Evolutionary conservation across 176 grass and related monocot genomes (phyloP), one percentile per base, ranked within the genome.

Genomic region (Eleusine coracana): DNA sequence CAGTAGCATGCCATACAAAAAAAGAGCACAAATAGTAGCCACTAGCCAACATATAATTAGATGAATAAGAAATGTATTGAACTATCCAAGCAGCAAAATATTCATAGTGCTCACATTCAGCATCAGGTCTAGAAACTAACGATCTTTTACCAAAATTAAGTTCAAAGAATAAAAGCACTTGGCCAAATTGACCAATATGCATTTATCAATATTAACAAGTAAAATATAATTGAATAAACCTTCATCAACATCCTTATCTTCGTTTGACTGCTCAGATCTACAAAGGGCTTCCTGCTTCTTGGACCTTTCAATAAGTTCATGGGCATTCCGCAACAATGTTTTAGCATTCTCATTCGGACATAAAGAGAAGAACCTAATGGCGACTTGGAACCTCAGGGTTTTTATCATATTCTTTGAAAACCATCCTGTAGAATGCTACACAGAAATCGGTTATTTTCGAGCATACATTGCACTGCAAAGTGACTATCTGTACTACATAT

Each of bases 371-470:
- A 95, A 91, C 69, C 89, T 86, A 76, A 95, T 89, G 60, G 84
- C 84, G 42, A 95, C 71, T 89, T 93, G 92, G 69, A 98, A 70
- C 80, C 88, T 91, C 80, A 98, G 58, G 46, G 65, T 89, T 86
- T 81, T 93, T 54, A 98, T 81, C 89, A 88, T 90, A 59, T 82
- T 75, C 73, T 76, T 84, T 41, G 90, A 98, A 77, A 98, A 93
- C 96, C 96, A 98, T 83, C 96, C 92, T 88, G 92, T 87, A 64
- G 74, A 80, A 86, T 74, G 74, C 94, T 88, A 86, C 34, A 89
- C 18, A 85, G 29, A 41, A 89, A 89, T 85, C 51, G 86, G 80
- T 83, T 74, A 68, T 39, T 85, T 83, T 82, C 7, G n/a, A 51
- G 77, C 52, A 82, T 52, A 63, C 38, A 71, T 79, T 69, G 65